A percentile compares a stretch with the other conserved stretches of the same genome.
These are phyloP conservation scores for Thalia dealbata DNA, from an alignment of 176 grass and related monocot species.

Conservation along the genomic window DNA sequence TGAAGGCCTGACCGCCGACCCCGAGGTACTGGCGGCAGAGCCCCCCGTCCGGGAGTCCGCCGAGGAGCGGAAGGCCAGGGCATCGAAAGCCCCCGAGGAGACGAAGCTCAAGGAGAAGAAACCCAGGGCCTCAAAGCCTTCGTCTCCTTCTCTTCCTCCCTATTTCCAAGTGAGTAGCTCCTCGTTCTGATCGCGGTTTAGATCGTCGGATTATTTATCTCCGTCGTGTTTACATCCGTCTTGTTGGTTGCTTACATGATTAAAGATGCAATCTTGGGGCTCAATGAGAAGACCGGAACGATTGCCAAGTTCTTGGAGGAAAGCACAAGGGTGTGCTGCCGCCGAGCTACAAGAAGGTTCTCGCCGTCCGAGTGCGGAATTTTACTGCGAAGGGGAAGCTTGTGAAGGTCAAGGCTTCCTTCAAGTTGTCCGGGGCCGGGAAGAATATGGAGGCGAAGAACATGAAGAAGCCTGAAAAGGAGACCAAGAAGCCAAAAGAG, in stretches of 20 bases:
- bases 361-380: slow-evolving; percentile 39
- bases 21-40: background rate
- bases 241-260: slow-evolving; percentile 48
- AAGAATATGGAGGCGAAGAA: slow-evolving; percentile 4
- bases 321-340: slow-evolving; percentile 57
- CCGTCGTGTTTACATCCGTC: too few species aligned
- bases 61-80: slow-evolving; percentile 1
- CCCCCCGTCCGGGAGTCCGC: background rate
- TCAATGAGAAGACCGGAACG: slow-evolving; percentile 76
- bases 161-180: background rate
- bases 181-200: too few species aligned
- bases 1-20: background rate
- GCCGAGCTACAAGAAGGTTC: slow-evolving; percentile 73
- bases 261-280: slow-evolving; percentile 55
- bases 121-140: background rate
- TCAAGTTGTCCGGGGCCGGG: slow-evolving; percentile 63
- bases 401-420: slow-evolving; percentile 94
- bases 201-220: too few species aligned
- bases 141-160: background rate
- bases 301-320: slow-evolving; percentile 81
- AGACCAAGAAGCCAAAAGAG: slow-evolving; percentile 34
- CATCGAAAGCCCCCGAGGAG: slow-evolving; percentile 7
- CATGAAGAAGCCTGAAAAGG: slow-evolving; percentile 28
- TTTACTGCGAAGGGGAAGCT: slow-evolving; percentile 70
- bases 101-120: slow-evolving; percentile 5